Evolutionary conservation across 139 green algal species (phyloP).

Genomic region (Chlorella vulgaris): DNA sequence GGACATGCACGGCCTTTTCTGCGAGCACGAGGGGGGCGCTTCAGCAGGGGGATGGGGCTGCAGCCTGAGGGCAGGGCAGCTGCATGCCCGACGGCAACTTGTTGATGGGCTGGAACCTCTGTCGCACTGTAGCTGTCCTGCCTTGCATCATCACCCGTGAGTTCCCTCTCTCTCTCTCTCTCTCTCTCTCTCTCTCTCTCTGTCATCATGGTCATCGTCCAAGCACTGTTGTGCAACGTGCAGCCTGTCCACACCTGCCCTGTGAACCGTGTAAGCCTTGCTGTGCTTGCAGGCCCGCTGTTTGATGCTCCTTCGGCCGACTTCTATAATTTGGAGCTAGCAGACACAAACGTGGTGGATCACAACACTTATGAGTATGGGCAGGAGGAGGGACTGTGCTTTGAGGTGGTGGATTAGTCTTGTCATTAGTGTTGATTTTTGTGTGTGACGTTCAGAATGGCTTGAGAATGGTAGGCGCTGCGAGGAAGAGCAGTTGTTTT

Average conservation of each 20-base stretch:
- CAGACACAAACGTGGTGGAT: conserved; percentile 92
- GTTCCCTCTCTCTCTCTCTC: background rate
- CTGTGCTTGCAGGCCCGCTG: conserved; percentile 57
- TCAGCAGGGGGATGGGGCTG: too few relatives aligned
- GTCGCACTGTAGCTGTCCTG: too few relatives aligned
- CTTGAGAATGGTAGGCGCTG: too few relatives aligned
- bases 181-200: background rate
- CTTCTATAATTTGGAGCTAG: conserved; percentile 96
- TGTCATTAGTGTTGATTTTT: too few relatives aligned
- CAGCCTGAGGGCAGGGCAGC: too few relatives aligned
- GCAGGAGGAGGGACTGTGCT: conserved; percentile 28
- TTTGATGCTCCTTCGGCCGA: conserved; percentile 74
- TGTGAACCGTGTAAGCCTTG: background rate
- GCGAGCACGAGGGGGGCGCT: too few relatives aligned
- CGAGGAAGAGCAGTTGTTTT: too few relatives aligned
- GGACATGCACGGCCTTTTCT: too few relatives aligned
- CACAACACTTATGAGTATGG: conserved; percentile 89
- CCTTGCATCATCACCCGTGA: too few relatives aligned
- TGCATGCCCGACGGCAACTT: too few relatives aligned
- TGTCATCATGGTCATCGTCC: background rate
- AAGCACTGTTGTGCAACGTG: background rate
- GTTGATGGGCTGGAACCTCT: too few relatives aligned
- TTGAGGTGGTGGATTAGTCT: conserved; percentile 44
- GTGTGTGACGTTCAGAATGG: too few relatives aligned
- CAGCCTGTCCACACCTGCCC: background rate